Base-by-base conservation (phyloP, 75 land plant species). In the Selaginella moellendorffii region DNA sequence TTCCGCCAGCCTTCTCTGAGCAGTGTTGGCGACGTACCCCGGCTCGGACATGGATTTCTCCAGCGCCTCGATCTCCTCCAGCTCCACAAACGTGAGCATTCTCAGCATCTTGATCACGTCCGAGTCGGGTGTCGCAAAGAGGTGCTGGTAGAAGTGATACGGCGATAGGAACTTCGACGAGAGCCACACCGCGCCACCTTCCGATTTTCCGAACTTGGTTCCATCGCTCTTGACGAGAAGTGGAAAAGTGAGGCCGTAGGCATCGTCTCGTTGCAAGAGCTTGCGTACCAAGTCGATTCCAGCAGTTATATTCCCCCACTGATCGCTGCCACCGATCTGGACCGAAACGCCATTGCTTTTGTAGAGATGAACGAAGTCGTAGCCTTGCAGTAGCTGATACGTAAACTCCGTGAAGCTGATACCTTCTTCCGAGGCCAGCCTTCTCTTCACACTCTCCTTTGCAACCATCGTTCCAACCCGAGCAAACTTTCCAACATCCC, bases 251-350 rank as follows among this genome's bases (percentile, higher is more conserved):
- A 93, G 72, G 0, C 99, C 99, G 66, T 80, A 84, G 0, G 87
- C 96, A n/a, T 80, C 90, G 1, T 83, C 95, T 0, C 71, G 76
- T 52, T 84, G 87, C 58, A 85, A 65, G 29, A 80, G 69, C 27
- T 81, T 82, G 18, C 96, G 71, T 28, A 93, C 81, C 29, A 93
- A 65, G n/a, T 93, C 96, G 5, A 88, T 93, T n/a, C 98, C 98
- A 27, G 96, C 90, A 60, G 96, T 93, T 0, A 93, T 93, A 64
- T 93, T 93, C 0, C 99, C 99, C 98, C 98, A 93, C 26, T 93
- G 98, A 74, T 93, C 98, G 68, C 98, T 93, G 14, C 98, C 98
- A 1, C 99, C 99, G 52, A 93, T 79, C 69, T 93, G 99, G 51
- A 93, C 86, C 60, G 72, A 83, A 18, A 89, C 96, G 1, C 87